phyloP scores from a whole-genome alignment of 768 basidiomycete species.

The Lentinula sp. region DNA sequence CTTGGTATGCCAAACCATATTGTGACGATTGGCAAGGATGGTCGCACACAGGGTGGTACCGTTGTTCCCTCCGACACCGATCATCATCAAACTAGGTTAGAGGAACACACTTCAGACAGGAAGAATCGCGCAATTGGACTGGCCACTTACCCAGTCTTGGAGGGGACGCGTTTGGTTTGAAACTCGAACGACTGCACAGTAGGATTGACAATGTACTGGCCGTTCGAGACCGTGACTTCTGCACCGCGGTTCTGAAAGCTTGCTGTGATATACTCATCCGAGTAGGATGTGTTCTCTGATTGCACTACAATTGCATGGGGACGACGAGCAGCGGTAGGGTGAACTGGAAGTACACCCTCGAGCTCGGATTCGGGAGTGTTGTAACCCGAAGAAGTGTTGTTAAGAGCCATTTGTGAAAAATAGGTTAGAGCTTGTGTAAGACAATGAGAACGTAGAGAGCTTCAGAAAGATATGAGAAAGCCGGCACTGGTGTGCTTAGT shows the following conservation, averaged over 20 bases:
- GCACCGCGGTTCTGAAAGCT: conserved; percentile 80
- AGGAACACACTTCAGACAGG: conserved; percentile 6
- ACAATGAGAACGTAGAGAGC: conserved; percentile 21
- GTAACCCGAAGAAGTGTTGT: conserved; percentile 54
- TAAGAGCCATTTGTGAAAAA: conserved; percentile 41
- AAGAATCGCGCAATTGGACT: conserved; percentile 3
- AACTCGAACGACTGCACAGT: conserved; percentile 83
- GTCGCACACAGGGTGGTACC: conserved; percentile 92
- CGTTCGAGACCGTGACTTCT: conserved; percentile 60
- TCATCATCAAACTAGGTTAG: conserved; percentile 79
- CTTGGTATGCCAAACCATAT: conserved; percentile 94
- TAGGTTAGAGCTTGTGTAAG: conserved; percentile 20
- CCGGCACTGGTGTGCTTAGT: conserved; percentile 74
- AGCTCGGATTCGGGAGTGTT: conserved; percentile 68
- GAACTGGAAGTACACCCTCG: conserved; percentile 64
- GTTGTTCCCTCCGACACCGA: conserved; percentile 97
- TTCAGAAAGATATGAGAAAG: conserved; percentile 48
- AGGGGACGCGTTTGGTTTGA: conserved; percentile 79
- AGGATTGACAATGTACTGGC: conserved; percentile 75
- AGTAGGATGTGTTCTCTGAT: conserved; percentile 76
- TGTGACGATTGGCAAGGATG: conserved; percentile 92
- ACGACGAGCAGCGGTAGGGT: conserved; percentile 82
- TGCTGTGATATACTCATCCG: conserved; percentile 76
- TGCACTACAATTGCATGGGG: conserved; percentile 72
- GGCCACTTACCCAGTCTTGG: conserved; percentile 81